Evolutionary conservation across 305 asterid species (phyloP), one percentile per base, ranked within the genome.

Genomic region (Solanum aculeatissimum): DNA sequence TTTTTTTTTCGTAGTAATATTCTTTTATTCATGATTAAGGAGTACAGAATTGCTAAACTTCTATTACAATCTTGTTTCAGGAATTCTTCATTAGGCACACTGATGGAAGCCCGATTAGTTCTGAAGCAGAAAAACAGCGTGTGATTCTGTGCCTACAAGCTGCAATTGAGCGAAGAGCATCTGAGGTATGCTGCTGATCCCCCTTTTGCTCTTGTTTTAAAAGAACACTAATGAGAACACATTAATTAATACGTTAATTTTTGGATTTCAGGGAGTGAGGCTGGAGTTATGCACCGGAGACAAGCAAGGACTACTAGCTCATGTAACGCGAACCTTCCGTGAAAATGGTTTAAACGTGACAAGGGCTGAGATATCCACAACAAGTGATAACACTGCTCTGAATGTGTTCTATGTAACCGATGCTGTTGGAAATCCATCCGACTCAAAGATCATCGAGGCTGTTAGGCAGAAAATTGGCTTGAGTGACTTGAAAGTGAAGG

Each of bases 121-220:
- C 97, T 1, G 99, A 96, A 79, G 99, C 98, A 1, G 99, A 96
- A 86, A 96, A 93, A 89, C 90, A 96, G 72, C 95, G 98, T 1
- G 98, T 96, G 83, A 92, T 94, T 86, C 93, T 93, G 21, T 96
- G 99, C 85, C 77, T 96, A 38, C 95, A 87, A 74, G 98, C 99
- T 29, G 94, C 97, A 35, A 94, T 96, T 6, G 90, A 92, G 87
- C 92, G 99, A 86, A 90, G 99, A 88, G 92, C 98, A 81, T 94
- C 99, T 84, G 93, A 93, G 98, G 98, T 95, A 70, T 60, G 75
- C 32, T 47, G 0, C 3, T 25, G 9, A 47, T 49, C 21, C 3
- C 25, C 62, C 1, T 15, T 45, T 75, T 54, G 23, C 51, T 42
- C 15, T 70, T 32, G 23, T 65, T 13, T 63, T 78, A 66, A 81